Evolutionary conservation across 2,329 filamentous ascomycete genomes (phyloP), one percentile per base, ranked within the genome.

Genomic region (Alternaria triticimaculans): DNA sequence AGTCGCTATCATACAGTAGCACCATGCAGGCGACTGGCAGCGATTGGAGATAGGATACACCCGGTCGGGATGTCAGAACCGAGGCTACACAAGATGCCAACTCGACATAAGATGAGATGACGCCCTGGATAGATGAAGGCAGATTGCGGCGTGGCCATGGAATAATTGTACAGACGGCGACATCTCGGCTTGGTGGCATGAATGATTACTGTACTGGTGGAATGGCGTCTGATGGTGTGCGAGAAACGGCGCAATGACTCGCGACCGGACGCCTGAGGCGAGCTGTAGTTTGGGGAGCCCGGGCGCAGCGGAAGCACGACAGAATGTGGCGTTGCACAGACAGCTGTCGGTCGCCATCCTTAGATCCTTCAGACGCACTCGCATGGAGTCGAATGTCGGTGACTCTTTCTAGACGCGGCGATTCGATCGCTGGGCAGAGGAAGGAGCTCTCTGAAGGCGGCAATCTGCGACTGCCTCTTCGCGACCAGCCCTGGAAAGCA

Each of bases 131-230:
- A 58, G 48, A 66, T 66, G 63, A 67, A 66, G 9, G 37, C 60
- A 65, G 51, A 66, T 63, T 68, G 67, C 56, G 65, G 67, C 63
- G 62, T 64, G 37, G 53, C 51, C 37, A 18, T 41, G 37, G 37
- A 37, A 18, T 15, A 60, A 49, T 33, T 41, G 15, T 41, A 20
- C 12, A 62, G 57, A 58, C 60, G 63, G 44, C 23, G 49, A 51
- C 51, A 55, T 56, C 33, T 30, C 58, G 50, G 30, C 37, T 54
- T 37, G 61, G 62, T 51, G 23, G 33, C 26, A 41, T 15, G 18
- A 30, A 53, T 37, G 30, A 53, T 25, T 23, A 33, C 14, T 25
- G 37, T 41, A 41, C 37, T 41, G 37, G 37, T 41, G 37, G 37
- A 41, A 41, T 18, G 15, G 37, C 37, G 37, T 41, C 37, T 41